Conservation (phyloP, 2,329 filamentous ascomycete genomes). For the Cordyceps farinosa region DNA sequence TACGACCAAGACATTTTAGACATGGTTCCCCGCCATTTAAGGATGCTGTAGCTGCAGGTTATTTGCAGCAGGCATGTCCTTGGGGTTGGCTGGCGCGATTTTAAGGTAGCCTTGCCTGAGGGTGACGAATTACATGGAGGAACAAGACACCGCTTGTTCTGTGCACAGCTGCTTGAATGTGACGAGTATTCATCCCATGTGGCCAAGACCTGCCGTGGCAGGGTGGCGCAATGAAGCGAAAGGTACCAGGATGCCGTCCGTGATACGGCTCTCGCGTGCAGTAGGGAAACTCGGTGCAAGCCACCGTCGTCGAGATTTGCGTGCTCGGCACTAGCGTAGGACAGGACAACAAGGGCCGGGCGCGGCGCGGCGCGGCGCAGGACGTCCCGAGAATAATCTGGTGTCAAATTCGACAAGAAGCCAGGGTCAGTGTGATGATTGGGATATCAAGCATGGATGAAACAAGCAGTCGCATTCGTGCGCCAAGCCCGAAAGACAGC, state of each 20-base stretch:
- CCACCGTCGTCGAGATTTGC: neutral
- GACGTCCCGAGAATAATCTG: neutral
- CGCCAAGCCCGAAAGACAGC: neutral
- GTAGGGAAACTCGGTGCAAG: neutral
- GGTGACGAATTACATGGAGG: neutral
- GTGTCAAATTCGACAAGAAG: neutral
- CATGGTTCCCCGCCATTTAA: constrained; percentile 7
- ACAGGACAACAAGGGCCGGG: neutral
- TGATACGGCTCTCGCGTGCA: constrained; percentile 9
- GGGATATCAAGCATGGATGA: neutral
- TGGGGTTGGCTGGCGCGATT: neutral
- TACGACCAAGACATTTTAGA: neutral
- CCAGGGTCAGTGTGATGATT: neutral
- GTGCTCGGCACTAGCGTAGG: neutral
- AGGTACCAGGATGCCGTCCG: neutral
- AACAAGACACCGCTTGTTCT: neutral
- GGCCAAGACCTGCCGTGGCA: neutral
- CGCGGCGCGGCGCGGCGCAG: neutral
- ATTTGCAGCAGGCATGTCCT: neutral
- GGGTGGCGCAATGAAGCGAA: neutral
- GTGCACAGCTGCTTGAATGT: neutral
- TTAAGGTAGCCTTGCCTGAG: neutral
- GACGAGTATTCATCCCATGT: neutral
- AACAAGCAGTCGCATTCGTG: neutral
- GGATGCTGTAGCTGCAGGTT: neutral